Conservation (phyloP, 2,329 filamentous ascomycete species). For the Beauveria sp. region DNA sequence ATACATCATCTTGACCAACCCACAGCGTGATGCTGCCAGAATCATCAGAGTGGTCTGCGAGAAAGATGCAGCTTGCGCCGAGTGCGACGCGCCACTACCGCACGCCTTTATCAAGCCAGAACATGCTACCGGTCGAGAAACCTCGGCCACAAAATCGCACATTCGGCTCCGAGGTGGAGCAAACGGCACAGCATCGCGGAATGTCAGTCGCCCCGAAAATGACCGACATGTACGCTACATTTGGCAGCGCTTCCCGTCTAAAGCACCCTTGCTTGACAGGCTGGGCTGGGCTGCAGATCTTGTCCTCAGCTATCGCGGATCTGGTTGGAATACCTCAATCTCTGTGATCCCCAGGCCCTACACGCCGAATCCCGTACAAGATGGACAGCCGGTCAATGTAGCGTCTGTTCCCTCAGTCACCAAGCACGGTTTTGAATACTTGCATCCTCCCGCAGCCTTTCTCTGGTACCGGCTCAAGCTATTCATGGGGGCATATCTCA, state of each 20-base stretch:
- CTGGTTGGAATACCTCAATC: constrained; percentile 52
- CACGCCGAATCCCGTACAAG: constrained; percentile 24
- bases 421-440: constrained; percentile 38
- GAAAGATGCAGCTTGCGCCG: not conserved
- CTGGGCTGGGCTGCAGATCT: constrained; percentile 51
- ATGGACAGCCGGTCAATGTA: constrained; percentile 33
- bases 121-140: not conserved
- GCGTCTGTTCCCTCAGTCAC: constrained; percentile 34
- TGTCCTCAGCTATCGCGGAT: constrained; percentile 44
- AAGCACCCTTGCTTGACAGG: constrained; percentile 39
- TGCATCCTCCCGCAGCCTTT: constrained; percentile 35
- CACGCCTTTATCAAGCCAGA: not conserved
- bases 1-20: constrained; percentile 45
- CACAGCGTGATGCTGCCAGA: constrained; percentile 50
- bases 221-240: constrained; percentile 39
- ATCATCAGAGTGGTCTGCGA: constrained; percentile 25
- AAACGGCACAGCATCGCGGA: not conserved
- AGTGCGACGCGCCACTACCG: not conserved
- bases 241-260: constrained; percentile 52
- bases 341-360: constrained; percentile 40
- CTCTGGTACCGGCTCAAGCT: constrained; percentile 35
- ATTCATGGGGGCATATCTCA: constrained; percentile 52
- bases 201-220: not conserved
- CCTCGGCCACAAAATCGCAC: not conserved
- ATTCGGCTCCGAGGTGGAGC: too few species aligned